These are phyloP conservation scores for Lactarius sp. DNA, from an alignment of 768 basidiomycete species.

Conservation along the genomic window DNA sequence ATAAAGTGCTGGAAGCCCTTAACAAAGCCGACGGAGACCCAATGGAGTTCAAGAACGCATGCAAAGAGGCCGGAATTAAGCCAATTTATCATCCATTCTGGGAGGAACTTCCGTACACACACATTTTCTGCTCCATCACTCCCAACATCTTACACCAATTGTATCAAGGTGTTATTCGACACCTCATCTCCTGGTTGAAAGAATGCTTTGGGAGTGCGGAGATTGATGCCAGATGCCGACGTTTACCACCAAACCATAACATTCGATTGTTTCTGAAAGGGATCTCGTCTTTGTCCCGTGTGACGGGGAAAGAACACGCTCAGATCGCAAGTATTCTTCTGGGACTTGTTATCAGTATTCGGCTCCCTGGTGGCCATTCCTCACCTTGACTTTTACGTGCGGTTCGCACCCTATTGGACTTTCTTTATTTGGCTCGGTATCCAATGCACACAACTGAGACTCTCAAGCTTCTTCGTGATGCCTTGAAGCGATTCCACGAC, in stretches of 20 bases:
- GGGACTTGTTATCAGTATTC: not conserved
- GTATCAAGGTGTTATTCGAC: constrained; percentile 33
- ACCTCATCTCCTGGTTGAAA: constrained; percentile 34
- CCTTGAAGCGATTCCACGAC: constrained; percentile 35
- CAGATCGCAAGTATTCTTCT: constrained; percentile 29
- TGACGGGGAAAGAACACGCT: constrained; percentile 36
- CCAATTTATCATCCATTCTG: not conserved
- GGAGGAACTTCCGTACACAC: not conserved
- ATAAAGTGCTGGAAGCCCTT: not conserved
- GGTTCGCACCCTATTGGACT: too few relatives aligned
- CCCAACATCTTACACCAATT: not conserved
- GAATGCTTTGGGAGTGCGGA: constrained; percentile 30
- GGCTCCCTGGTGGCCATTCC: constrained; percentile 27
- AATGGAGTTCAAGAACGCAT: not conserved
- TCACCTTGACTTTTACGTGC: constrained; percentile 33
- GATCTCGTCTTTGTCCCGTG: not conserved
- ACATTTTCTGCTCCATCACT: not conserved
- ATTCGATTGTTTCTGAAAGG: constrained; percentile 20
- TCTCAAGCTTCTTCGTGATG: constrained; percentile 10
- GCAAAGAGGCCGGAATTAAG: not conserved
- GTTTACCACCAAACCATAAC: constrained; percentile 36
- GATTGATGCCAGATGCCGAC: constrained; percentile 34
- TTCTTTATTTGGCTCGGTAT: too few relatives aligned
- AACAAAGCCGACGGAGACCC: not conserved
- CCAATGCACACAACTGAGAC: too few relatives aligned